Percentiles rank a stretch among this genome's conserved stretches.
Evolutionary conservation across 306 rosid species (phyloP).

Genomic region (Benincasa hispida): DNA sequence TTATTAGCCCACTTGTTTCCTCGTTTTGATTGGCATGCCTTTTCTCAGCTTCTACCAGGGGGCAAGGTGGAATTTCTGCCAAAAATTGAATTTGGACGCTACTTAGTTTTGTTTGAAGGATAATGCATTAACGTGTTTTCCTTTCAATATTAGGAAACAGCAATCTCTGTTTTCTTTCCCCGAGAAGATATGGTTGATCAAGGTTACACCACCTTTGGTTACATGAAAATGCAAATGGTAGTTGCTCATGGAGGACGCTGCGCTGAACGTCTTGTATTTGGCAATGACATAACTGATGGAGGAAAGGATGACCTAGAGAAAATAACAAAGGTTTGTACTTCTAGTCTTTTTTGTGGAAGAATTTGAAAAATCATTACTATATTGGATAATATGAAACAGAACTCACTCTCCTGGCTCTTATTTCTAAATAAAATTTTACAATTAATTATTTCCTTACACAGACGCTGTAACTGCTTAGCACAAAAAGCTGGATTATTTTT

Average conservation of each 20-base stretch:
- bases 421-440: not conserved
- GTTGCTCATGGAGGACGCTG: constrained; percentile 98
- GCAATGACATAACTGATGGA: constrained; percentile 85
- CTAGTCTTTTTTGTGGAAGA: not conserved
- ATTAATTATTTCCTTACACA: not conserved
- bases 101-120: not conserved
- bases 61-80: constrained; percentile 65
- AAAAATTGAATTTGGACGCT: not conserved
- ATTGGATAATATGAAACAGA: not conserved
- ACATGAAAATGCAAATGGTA: constrained; percentile 93
- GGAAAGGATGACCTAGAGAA: constrained; percentile 86
- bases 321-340: constrained; percentile 65
- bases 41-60: constrained; percentile 97
- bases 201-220: constrained; percentile 94
- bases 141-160: constrained; percentile 61
- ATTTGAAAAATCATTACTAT: not conserved
- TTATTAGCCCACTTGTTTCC: constrained; percentile 93
- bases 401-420: not conserved
- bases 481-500: not conserved
- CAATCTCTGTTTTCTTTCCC: constrained; percentile 82
- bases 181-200: constrained; percentile 94
- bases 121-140: constrained; percentile 9
- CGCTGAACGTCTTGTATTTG: constrained; percentile 69
- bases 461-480: not conserved
- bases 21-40: constrained; percentile 95